Base-by-base conservation (phyloP, 2,329 filamentous ascomycete genomes). In the Gnomoniopsis smithogilvyi region DNA sequence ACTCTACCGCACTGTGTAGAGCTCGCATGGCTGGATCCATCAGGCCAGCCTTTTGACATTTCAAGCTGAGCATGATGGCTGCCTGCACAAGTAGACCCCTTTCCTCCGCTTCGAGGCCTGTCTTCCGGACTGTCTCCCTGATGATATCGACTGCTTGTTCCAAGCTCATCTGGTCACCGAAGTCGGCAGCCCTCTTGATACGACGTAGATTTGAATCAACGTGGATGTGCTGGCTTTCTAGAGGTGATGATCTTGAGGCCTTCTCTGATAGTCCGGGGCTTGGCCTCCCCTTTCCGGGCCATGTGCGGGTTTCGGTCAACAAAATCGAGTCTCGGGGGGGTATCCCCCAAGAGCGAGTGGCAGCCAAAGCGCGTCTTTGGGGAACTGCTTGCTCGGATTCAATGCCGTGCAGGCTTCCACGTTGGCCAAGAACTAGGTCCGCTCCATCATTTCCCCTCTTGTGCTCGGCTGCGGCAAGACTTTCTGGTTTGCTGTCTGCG, bases 21-120 rank as follows among this genome's bases (percentile, higher is more conserved):
- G 77, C 64, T 3, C 61, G 62, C 30, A 65, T 63, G 1, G 74
- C 75, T 10, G 72, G 69, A 1, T 72, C 66, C 61, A 69, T 67
- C 52, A 64, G 65, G 7, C 65, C 68, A 14, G 59, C 53, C 24
- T 64, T 63, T 59, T 72, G 74, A 55, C 69, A 76, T 34, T 68
- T 64, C 19, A 61, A 66, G 48, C 69, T 74, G 6, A 79, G 67
- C 22, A 58, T 63, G 19, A 67, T 66, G 1, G 69, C 68, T 3
- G 64, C 65, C 17, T 65, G 56, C 41, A 68, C 56, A 59, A 69
- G 64, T 10, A 34, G 36, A 2, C 24, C 10, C 43, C 51, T 63
- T 6, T 58, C 59, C 24, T 56, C 48, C 11, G 41, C n/a, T 7
- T 38, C 26, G 12, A 51, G 43, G 30, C 43, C 54, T 6, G 14